Base-by-base conservation (phyloP, 2,329 filamentous ascomycete genomes). In the Fusarium clavum region DNA sequence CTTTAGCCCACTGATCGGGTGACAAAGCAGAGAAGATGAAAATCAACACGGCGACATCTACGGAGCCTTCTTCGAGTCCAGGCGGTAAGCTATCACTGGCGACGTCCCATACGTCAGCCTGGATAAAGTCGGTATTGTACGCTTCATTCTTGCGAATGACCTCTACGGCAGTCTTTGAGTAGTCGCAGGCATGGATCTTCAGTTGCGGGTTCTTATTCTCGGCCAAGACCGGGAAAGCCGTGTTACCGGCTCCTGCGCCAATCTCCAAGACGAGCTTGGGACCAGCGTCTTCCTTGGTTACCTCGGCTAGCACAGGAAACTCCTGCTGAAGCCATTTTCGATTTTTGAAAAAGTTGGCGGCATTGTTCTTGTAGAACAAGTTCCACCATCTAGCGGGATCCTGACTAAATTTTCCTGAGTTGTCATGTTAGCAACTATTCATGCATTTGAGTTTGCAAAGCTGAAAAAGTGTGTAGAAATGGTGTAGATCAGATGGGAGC, bases 351-450 rank as follows among this genome's bases (percentile, higher is more conserved):
- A 99, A 99, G 78, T 98, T 98, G 75, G 91, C 88, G 22, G 92
- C 93, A 81, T 99, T 98, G 83, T 98, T 97, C 82, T 96, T 94
- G 85, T 99, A 99, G 82, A 99, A 99, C 58, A 92, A 83, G 77
- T 99, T 96, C 96, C 96, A 99, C 93, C 94, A 98, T 80, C 94
- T 97, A 67, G 93, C 94, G 1, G 96, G 96, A 71, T 97, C 89
- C 47, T 86, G 84, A 79, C 98, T 98, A 85, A 98, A 98, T 72
- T 94, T 92, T 75, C 84, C 90, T 92, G 76, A 75, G 64, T 55
- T 70, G 45, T 57, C 64, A 57, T 61, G 81, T 88, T 80, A 87
- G 84, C 78, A 67, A 63, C 46, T 52, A 59, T 61, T 64, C 52
- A 65, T 58, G 48, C 34, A 11, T 30, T 59, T 40, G 22, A 59